Evolutionary conservation across 257 asterid species (phyloP).

Genomic region (Przewalskia tangutica): DNA sequence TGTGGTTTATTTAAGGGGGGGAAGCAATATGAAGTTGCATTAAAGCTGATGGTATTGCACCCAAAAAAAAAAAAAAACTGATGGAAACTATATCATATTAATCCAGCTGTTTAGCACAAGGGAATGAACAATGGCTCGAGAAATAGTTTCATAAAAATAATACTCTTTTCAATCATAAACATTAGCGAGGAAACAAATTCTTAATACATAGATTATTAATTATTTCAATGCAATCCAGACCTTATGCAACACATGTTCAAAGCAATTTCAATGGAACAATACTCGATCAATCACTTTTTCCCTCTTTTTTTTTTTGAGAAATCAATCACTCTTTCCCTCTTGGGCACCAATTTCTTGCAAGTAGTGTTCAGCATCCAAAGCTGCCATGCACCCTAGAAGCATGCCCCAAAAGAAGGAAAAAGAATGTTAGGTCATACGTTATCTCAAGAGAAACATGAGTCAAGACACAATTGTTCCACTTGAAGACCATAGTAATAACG

Average conservation of each 20-base stretch:
- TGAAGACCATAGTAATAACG: background rate
- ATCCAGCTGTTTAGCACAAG: background rate
- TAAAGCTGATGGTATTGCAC: background rate
- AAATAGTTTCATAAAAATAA: background rate
- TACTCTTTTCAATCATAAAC: background rate
- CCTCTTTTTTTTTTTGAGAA: conserved; percentile 29
- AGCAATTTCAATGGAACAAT: conserved; percentile 10
- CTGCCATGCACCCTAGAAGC: conserved; percentile 92
- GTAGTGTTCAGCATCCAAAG: conserved; percentile 93
- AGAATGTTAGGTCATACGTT: background rate
- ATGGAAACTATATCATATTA: background rate
- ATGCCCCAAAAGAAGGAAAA: background rate
- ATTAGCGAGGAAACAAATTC: background rate
- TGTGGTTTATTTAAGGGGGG: background rate
- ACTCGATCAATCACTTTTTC: conserved; percentile 73
- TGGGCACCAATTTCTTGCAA: conserved; percentile 80
- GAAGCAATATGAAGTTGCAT: background rate
- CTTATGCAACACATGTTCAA: conserved; percentile 3
- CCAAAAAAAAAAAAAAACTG: too few relatives aligned
- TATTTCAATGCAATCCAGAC: background rate
- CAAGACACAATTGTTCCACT: background rate
- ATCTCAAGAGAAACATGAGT: background rate
- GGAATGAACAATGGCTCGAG: background rate
- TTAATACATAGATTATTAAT: background rate
- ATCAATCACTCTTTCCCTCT: conserved; percentile 90